These are phyloP conservation scores for Russula sp. DNA, from an alignment of 768 basidiomycete species.

Conservation along the genomic window DNA sequence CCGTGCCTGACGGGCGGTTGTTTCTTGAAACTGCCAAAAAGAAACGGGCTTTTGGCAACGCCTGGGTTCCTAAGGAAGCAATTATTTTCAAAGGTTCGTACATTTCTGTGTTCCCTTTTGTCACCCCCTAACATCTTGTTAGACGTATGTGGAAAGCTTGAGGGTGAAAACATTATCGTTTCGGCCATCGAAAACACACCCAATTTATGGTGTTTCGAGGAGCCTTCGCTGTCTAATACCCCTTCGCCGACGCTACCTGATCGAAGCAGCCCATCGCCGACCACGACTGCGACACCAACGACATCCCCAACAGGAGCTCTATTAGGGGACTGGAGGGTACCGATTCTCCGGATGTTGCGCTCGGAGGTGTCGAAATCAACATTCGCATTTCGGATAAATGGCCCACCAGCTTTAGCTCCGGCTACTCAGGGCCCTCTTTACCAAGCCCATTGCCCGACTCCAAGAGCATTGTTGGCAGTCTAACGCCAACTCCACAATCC, in stretches of 20 bases:
- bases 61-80: slow-evolving; percentile 1
- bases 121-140: not conserved
- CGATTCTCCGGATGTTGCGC: not conserved
- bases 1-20: not conserved
- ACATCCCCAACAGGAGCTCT: not conserved
- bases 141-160: slow-evolving; percentile 13
- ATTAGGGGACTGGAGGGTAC: not conserved
- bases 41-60: slow-evolving; percentile 9
- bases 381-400: not conserved
- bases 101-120: not conserved
- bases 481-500: no score
- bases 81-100: slow-evolving; percentile 20
- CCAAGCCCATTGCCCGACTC: not conserved
- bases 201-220: slow-evolving; percentile 1
- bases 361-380: not conserved
- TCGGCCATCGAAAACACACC: not conserved
- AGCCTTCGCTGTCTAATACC: not conserved
- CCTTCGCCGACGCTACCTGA: not conserved
- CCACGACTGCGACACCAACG: not conserved
- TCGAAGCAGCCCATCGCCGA: not conserved
- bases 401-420: not conserved
- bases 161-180: slow-evolving; percentile 4
- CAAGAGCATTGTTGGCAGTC: no score
- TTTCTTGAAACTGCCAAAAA: slow-evolving; percentile 1
- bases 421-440: not conserved